Evolutionary conservation across 2,329 filamentous ascomycete genomes (phyloP).

Genomic region (Pseudonectria buxi): DNA sequence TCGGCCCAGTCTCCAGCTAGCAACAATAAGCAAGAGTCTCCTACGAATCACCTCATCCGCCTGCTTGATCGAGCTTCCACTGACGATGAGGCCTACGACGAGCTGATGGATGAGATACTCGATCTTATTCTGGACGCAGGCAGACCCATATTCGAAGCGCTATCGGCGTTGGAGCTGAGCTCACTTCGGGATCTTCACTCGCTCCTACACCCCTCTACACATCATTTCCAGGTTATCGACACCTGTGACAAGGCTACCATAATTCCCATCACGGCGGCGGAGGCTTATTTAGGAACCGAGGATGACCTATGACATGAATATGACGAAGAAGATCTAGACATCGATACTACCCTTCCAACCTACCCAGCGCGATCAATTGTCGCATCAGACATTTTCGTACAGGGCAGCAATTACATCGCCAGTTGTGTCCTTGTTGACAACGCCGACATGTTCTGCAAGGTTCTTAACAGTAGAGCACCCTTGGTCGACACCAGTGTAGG

Average conservation of each 20-base stretch:
- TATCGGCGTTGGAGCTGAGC: slow-evolving; percentile 4
- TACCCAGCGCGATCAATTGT: slow-evolving; percentile 10
- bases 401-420: slow-evolving; percentile 3
- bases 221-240: too few species aligned
- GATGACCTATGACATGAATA: too few species aligned
- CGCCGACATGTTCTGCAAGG: slow-evolving; percentile 18
- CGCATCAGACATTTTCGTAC: slow-evolving; percentile 6
- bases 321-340: too few species aligned
- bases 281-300: too few species aligned
- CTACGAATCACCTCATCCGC: slow-evolving; percentile 15
- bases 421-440: slow-evolving; percentile 9
- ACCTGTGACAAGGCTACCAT: too few species aligned
- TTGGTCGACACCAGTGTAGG: slow-evolving; percentile 8
- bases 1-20: too few species aligned
- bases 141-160: slow-evolving; percentile 9
- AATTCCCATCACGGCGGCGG: too few species aligned
- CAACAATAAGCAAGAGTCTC: too few species aligned
- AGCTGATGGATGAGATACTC: slow-evolving; percentile 12
- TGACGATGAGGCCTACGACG: slow-evolving; percentile 12
- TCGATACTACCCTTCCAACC: slow-evolving; percentile 1
- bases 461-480: slow-evolving; percentile 5
- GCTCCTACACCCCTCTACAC: slow-evolving; percentile 3
- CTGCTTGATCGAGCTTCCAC: slow-evolving; percentile 8
- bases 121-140: slow-evolving; percentile 12
- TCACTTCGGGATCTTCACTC: slow-evolving; percentile 7